Conservation (phyloP, 2,329 filamentous ascomycete genomes). For the Fusarium caatingaense region DNA sequence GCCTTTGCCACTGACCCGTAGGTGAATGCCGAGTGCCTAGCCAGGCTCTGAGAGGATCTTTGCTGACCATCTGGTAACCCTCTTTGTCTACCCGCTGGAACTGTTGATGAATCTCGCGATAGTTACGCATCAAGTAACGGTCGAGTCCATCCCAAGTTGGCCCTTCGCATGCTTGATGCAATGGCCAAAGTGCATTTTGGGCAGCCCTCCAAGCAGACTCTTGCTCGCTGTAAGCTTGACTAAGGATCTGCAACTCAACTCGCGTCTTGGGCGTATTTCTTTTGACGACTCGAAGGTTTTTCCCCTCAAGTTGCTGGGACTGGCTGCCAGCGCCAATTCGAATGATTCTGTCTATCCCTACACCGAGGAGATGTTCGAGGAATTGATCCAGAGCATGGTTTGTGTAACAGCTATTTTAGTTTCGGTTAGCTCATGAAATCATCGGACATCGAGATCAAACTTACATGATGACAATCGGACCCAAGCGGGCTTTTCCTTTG, state of each 20-base stretch:
- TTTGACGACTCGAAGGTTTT: constrained; percentile 16
- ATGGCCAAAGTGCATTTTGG: neutral
- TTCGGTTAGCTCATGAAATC: neutral
- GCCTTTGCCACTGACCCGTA: neutral
- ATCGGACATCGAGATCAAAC: neutral
- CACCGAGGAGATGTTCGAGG: constrained; percentile 65
- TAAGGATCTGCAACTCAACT: neutral
- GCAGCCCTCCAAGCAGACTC: neutral
- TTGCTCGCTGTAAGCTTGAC: neutral
- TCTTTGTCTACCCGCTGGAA: neutral
- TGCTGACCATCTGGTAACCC: neutral
- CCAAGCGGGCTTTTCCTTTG: constrained; percentile 53
- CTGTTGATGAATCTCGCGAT: neutral
- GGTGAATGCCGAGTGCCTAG: neutral
- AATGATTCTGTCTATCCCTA: constrained; percentile 61
- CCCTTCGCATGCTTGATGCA: neutral
- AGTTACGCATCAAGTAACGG: neutral
- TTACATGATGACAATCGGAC: constrained; percentile 57
- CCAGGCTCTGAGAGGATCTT: neutral
- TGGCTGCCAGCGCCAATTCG: constrained; percentile 61
- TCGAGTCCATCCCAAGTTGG: neutral
- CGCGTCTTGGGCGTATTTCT: neutral
- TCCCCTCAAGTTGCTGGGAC: neutral
- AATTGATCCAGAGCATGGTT: constrained; percentile 64
- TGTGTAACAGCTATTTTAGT: constrained; percentile 59